Evolutionary conservation across 1,284 basidiomycete species (phyloP).

Genomic region (Boletus mariae): DNA sequence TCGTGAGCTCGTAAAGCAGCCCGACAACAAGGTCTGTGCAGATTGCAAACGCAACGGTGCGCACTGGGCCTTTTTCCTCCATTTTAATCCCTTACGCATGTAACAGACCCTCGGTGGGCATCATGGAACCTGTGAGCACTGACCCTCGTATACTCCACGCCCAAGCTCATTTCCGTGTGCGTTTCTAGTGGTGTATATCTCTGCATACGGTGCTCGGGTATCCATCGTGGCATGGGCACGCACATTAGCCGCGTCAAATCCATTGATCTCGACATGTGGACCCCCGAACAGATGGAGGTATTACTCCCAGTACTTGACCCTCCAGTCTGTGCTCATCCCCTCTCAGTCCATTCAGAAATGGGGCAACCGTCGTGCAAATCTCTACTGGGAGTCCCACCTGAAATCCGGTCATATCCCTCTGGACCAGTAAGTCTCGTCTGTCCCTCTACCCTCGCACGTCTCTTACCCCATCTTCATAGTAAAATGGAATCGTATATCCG

Average conservation of each 20-base stretch:
- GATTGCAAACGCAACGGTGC: constrained; percentile 92
- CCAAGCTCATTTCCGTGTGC: constrained; percentile 2
- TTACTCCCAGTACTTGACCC: not conserved
- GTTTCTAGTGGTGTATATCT: constrained; percentile 78
- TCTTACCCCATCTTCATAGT: constrained; percentile 40
- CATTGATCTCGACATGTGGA: constrained; percentile 97
- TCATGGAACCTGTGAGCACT: constrained; percentile 87
- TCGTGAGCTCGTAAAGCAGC: constrained; percentile 79
- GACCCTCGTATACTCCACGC: not conserved
- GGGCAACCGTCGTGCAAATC: constrained; percentile 90
- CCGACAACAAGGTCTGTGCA: constrained; percentile 92
- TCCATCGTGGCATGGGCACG: constrained; percentile 97
- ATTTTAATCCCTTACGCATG: not conserved
- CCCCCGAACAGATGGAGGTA: constrained; percentile 95
- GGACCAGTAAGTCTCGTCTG: constrained; percentile 73
- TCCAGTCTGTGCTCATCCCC: not conserved
- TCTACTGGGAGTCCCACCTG: constrained; percentile 97
- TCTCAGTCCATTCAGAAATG: constrained; percentile 82
- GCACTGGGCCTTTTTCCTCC: constrained; percentile 19
- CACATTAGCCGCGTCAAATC: constrained; percentile 97
- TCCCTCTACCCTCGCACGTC: not conserved
- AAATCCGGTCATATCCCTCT: constrained; percentile 90
- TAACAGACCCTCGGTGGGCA: constrained; percentile 92
- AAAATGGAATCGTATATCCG: constrained; percentile 99
- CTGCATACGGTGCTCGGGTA: constrained; percentile 97